Conservation (phyloP, 1,139 yeast species). For the Candida sp. region DNA sequence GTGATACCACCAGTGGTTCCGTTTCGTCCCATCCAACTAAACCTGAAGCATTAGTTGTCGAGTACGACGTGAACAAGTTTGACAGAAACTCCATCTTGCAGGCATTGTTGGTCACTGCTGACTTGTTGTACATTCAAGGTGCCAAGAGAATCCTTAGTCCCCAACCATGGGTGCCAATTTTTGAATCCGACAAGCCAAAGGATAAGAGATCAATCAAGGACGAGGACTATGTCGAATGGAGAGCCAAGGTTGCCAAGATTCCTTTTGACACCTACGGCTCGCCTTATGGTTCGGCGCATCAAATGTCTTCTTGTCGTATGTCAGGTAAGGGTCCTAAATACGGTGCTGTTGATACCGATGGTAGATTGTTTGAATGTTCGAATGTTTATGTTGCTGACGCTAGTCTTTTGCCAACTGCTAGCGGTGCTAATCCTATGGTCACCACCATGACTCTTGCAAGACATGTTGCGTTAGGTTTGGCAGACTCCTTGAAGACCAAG, state of each 20-base stretch:
- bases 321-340: slow-evolving; percentile 50
- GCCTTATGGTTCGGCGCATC: slow-evolving; percentile 60
- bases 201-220: slow-evolving; percentile 49
- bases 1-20: slow-evolving; percentile 51
- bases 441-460: slow-evolving; percentile 47
- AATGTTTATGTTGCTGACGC: slow-evolving; percentile 63
- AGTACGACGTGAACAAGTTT: slow-evolving; percentile 44
- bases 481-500: slow-evolving; percentile 34
- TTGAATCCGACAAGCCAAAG: slow-evolving; percentile 43
- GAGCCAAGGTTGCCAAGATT: slow-evolving; percentile 28
- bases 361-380: slow-evolving; percentile 55
- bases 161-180: slow-evolving; percentile 40
- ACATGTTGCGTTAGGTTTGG: slow-evolving; percentile 37
- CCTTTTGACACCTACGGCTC: slow-evolving; percentile 34
- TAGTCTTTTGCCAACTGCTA: slow-evolving; percentile 60
- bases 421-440: slow-evolving; percentile 62
- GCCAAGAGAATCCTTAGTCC: slow-evolving; percentile 51
- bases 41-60: slow-evolving; percentile 42
- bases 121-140: slow-evolving; percentile 55
- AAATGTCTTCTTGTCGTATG: slow-evolving; percentile 64
- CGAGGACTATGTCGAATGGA: slow-evolving; percentile 52
- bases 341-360: slow-evolving; percentile 55
- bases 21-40: slow-evolving; percentile 37
- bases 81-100: slow-evolving; percentile 47
- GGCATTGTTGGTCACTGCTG: slow-evolving; percentile 48